Conservation (phyloP, 768 basidiomycete species). For the Rhodotorula graminis region DNA sequence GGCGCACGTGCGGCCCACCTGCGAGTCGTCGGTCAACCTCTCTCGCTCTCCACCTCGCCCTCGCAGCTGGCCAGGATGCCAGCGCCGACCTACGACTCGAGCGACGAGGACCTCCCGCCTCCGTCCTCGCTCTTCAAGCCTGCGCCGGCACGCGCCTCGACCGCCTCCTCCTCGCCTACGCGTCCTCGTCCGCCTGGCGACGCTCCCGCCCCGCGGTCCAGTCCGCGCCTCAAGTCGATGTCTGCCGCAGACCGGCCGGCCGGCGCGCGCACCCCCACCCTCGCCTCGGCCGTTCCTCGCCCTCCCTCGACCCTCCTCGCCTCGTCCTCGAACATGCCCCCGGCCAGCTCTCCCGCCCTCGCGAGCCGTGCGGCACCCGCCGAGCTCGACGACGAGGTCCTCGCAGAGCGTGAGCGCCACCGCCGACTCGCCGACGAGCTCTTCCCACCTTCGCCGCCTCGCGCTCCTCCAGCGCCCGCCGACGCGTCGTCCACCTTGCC, state of each 20-base stretch:
- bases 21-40: neutral
- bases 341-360: neutral
- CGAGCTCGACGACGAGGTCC: neutral
- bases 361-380: neutral
- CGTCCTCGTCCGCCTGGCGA: too few species aligned
- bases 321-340: neutral
- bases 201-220: neutral
- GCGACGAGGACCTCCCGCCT: neutral
- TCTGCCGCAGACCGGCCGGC: too few species aligned
- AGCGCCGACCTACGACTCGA: neutral
- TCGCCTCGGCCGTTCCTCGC: too few species aligned
- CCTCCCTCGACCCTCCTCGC: too few species aligned
- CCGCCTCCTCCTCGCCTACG: neutral
- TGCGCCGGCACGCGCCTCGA: neutral
- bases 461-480: neutral
- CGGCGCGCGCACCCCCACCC: neutral
- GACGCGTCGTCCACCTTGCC: neutral
- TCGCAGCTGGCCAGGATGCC: neutral
- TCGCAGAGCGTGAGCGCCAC: neutral
- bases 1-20: too few species aligned
- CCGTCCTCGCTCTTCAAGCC: neutral
- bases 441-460: conserved; percentile 26
- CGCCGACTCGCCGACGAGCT: conserved; percentile 15
- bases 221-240: neutral
- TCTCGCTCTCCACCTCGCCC: neutral